Evolutionary conservation across 148 eudicot species (phyloP).

Genomic region (Vaccinium corymbosum): DNA sequence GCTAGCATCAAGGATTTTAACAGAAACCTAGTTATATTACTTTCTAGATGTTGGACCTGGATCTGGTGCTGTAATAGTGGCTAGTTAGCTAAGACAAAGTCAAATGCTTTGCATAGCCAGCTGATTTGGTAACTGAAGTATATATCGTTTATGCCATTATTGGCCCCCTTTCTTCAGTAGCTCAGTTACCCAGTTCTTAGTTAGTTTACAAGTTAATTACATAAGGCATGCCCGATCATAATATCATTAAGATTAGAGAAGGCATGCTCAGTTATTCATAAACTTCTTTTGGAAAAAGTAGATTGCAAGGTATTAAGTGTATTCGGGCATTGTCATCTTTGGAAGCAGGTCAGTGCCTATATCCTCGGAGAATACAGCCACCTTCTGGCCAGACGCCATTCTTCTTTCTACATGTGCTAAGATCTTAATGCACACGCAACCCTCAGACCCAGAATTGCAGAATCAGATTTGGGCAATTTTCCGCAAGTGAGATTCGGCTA

Average conservation of each 20-base stretch:
- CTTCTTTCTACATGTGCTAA: slow-evolving; percentile 93
- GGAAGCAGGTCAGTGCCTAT: slow-evolving; percentile 78
- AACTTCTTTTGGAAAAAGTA: neutral
- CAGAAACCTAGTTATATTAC: too few species aligned
- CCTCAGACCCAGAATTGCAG: slow-evolving; percentile 36
- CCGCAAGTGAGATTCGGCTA: too few species aligned
- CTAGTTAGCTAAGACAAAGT: neutral
- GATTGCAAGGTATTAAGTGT: neutral
- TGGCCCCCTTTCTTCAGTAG: too few species aligned
- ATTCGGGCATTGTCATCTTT: slow-evolving; percentile 5
- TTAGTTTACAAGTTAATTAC: neutral
- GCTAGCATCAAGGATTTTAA: too few species aligned
- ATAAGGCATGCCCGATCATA: neutral
- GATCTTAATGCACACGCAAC: slow-evolving; percentile 90
- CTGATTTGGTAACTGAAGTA: too few species aligned
- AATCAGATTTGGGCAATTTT: too few species aligned
- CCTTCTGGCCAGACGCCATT: slow-evolving; percentile 89
- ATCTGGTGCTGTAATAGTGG: neutral
- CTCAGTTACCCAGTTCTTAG: too few species aligned
- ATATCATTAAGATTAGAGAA: too few species aligned
- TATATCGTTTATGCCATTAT: too few species aligned
- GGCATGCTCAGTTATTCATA: neutral
- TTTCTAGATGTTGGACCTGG: too few species aligned
- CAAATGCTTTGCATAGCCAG: neutral
- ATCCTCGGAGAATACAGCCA: slow-evolving; percentile 98